phyloP scores from a whole-genome alignment of 805 yeast species.

The Hanseniaspora hatyaiensis region DNA sequence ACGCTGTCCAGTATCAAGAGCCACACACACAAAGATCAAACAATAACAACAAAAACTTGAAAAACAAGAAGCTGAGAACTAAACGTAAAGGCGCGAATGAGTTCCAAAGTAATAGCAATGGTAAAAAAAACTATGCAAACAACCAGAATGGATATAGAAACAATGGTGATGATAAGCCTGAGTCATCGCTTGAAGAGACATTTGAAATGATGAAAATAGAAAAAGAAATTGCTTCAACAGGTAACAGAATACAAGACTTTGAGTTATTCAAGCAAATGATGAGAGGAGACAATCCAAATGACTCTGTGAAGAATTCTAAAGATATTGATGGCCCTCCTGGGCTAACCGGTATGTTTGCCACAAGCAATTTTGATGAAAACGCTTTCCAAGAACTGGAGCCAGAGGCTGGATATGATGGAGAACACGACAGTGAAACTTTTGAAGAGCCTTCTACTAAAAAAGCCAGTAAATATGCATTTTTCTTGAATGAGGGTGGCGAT shows the following conservation, averaged over 20 bases:
- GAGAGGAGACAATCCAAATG: constrained; percentile 29
- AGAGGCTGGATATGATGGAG: background rate
- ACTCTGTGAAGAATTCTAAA: background rate
- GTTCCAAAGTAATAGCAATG: constrained; percentile 1
- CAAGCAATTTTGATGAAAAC: background rate
- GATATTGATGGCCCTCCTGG: constrained; percentile 1
- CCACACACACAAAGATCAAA: background rate
- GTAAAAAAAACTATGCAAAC: constrained; percentile 17
- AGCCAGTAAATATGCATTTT: constrained; percentile 12
- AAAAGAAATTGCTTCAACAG: constrained; percentile 27
- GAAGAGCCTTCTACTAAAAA: background rate
- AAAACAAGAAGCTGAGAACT: constrained; percentile 15
- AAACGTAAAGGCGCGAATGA: constrained; percentile 11
- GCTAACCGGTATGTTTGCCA: constrained; percentile 9
- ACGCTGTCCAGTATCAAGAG: constrained; percentile 23
- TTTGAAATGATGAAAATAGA: constrained; percentile 28
- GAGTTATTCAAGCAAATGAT: constrained; percentile 33
- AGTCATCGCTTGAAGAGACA: constrained; percentile 22
- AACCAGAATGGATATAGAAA: constrained; percentile 16
- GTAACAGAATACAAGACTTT: constrained; percentile 32
- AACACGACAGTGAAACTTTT: background rate
- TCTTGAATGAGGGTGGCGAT: constrained; percentile 1
- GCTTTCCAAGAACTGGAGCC: constrained; percentile 11
- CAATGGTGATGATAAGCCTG: constrained; percentile 17
- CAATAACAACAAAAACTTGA: constrained; percentile 8